Conservation (phyloP, 1,139 yeast species). For the Pneumocystis carinii region DNA sequence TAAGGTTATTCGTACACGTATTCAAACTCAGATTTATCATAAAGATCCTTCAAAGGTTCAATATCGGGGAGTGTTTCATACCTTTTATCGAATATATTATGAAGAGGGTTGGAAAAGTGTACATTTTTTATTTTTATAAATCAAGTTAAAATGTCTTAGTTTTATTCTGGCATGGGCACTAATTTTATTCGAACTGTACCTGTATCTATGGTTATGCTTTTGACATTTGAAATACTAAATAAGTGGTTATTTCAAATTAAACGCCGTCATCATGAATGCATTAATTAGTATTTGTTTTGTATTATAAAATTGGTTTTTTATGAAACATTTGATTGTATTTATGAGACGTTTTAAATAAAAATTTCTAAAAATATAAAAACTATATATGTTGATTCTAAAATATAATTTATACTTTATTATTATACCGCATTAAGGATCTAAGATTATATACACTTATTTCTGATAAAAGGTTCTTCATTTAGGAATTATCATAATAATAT, state of each 20-base stretch:
- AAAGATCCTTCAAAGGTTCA: constrained; percentile 13
- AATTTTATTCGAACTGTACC: constrained; percentile 87
- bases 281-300: not conserved
- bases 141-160: constrained; percentile 19
- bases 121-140: not conserved
- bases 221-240: constrained; percentile 71
- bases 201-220: constrained; percentile 83
- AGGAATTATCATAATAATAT: not conserved
- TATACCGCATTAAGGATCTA: not conserved
- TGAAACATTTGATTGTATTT: not conserved
- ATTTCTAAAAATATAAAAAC: not conserved
- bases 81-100: constrained; percentile 39
- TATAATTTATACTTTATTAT: not conserved
- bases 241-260: constrained; percentile 32
- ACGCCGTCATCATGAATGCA: not conserved
- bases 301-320: not conserved
- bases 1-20: constrained; percentile 52
- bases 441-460: not conserved
- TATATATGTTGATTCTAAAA: not conserved
- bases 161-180: constrained; percentile 78
- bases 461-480: not conserved
- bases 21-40: constrained; percentile 41
- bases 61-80: constrained; percentile 30
- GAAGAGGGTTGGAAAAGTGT: constrained; percentile 61
- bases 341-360: not conserved